Conservation (phyloP, 148 eudicot species). For the Fagopyrum homotropicum region DNA sequence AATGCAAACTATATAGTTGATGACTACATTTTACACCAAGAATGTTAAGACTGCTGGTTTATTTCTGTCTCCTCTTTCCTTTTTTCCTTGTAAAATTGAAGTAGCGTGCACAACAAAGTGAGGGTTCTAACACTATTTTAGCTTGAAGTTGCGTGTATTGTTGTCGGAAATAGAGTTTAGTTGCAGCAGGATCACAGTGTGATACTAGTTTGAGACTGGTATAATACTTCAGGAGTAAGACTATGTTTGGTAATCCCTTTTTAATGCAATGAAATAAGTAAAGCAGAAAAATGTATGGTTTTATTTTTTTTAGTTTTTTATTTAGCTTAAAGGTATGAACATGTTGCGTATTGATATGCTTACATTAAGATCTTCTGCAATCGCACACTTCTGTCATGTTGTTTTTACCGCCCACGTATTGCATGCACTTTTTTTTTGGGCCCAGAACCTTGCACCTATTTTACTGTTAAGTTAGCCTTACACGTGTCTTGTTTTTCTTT, state of each 20-base stretch:
- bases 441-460: background rate
- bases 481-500: background rate
- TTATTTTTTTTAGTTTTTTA: background rate
- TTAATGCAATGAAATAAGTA: background rate
- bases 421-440: background rate
- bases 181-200: background rate
- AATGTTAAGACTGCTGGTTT: background rate
- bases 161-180: background rate
- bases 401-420: background rate
- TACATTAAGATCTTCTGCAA: background rate
- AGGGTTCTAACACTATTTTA: background rate
- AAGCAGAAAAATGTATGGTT: background rate
- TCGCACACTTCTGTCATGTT: background rate
- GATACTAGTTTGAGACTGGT: background rate
- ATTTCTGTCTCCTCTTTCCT: background rate
- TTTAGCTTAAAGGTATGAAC: background rate
- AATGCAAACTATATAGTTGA: background rate
- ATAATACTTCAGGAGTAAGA: background rate
- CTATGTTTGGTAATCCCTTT: background rate
- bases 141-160: background rate
- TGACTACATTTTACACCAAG: background rate
- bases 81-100: background rate
- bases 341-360: background rate
- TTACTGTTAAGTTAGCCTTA: background rate
- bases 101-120: background rate